These are phyloP conservation scores for Fraxinus ornus DNA, from an alignment of 305 asterid species.

Conservation along the genomic window DNA sequence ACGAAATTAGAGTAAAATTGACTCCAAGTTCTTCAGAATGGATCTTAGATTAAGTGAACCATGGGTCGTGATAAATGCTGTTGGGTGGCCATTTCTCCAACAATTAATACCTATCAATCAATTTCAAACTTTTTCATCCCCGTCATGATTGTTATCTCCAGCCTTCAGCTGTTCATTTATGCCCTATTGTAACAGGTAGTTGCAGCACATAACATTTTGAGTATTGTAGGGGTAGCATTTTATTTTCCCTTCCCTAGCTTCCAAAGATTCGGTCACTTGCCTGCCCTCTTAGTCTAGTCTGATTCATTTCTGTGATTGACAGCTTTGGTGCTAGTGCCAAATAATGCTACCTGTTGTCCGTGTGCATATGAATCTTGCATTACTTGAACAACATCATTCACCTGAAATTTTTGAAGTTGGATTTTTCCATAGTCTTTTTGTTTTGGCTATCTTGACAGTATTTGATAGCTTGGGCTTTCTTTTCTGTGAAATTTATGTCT, in stretches of 20 bases:
- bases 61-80: neutral
- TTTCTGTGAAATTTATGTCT: neutral
- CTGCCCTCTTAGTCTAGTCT: neutral
- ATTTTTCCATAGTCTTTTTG: neutral
- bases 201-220: neutral
- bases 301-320: neutral
- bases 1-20: neutral
- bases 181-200: neutral
- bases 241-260: neutral
- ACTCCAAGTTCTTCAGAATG: neutral
- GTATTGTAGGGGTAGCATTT: neutral
- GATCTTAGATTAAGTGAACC: constrained; percentile 4
- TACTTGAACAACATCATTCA: neutral
- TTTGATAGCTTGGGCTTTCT: neutral
- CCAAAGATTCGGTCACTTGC: neutral
- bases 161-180: neutral
- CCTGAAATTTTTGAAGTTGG: neutral
- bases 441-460: neutral
- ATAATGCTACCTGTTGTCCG: neutral
- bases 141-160: neutral
- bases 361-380: neutral
- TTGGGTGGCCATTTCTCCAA: neutral
- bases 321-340: neutral
- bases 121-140: neutral
- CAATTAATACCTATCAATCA: neutral